Evolutionary conservation across 2,329 filamentous ascomycete species (phyloP).

Genomic region (Aspergillus bombycis): DNA sequence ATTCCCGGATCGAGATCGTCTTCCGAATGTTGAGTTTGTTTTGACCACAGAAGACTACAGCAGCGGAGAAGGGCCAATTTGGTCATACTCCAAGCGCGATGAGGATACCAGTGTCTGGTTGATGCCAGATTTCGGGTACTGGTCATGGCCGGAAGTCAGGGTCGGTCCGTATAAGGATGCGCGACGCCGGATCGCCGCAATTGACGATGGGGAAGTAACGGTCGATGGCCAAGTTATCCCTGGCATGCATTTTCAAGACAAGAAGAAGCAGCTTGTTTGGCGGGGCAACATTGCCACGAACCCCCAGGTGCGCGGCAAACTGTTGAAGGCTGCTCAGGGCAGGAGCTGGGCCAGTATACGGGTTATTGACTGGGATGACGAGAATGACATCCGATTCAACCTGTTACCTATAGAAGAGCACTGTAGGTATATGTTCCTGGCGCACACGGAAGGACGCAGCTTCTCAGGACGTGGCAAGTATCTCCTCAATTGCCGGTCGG

Average conservation of each 20-base stretch:
- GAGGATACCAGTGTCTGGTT: constrained; percentile 51
- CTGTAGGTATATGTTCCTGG: constrained; percentile 58
- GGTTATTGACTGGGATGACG: constrained; percentile 45
- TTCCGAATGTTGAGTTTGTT: constrained; percentile 56
- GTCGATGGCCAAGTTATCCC: constrained; percentile 21
- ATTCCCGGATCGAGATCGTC: constrained; percentile 38
- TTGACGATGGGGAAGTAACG: constrained; percentile 37
- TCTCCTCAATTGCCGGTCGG: constrained; percentile 55
- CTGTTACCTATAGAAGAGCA: constrained; percentile 56
- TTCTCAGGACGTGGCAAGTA: constrained; percentile 60
- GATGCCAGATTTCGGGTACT: constrained; percentile 59
- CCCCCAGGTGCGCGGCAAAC: constrained; percentile 40
- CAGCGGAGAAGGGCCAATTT: constrained; percentile 37
- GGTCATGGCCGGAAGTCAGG: constrained; percentile 55
- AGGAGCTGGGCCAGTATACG: constrained; percentile 53
- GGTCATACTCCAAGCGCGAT: constrained; percentile 48
- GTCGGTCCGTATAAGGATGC: constrained; percentile 50
- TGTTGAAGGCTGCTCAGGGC: constrained; percentile 42
- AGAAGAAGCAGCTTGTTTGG: constrained; percentile 54
- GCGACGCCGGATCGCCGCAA: constrained; percentile 38
- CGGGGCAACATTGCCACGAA: constrained; percentile 48
- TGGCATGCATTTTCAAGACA: constrained; percentile 35
- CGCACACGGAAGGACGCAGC: constrained; percentile 57
- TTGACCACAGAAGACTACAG: constrained; percentile 52
- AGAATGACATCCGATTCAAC: constrained; percentile 43